Percentiles rank a stretch among this genome's conserved stretches.
Evolutionary conservation across 345 rosid species (phyloP).

Genomic region (Cardiospermum halicacabum): DNA sequence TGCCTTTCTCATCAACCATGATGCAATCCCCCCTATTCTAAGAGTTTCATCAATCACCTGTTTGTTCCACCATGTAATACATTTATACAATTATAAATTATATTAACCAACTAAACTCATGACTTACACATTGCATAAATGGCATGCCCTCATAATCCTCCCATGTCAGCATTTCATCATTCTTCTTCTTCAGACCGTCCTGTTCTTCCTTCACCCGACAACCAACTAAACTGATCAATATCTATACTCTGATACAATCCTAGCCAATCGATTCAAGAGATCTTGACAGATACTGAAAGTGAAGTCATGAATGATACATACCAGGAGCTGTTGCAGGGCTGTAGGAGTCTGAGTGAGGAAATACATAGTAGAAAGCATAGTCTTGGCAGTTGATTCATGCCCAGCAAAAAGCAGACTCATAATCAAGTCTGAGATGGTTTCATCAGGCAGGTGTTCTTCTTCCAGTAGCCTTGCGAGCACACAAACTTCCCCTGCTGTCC

Average conservation of each 20-base stretch:
- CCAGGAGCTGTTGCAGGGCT: slow-evolving; percentile 55
- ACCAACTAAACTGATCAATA: no score
- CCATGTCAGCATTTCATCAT: slow-evolving; percentile 58
- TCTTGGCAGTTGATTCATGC: slow-evolving; percentile 81
- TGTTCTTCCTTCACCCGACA: no score
- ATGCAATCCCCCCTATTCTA: slow-evolving; percentile 81
- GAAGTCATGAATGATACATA: no score
- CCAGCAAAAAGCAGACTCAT: slow-evolving; percentile 87
- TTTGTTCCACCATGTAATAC: no score
- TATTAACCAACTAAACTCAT: no score
- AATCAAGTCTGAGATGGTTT: slow-evolving; percentile 69
- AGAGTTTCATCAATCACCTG: slow-evolving; percentile 90
- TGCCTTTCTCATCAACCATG: slow-evolving; percentile 88
- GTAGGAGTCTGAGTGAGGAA: slow-evolving; percentile 66
- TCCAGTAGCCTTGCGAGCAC: slow-evolving; percentile 61
- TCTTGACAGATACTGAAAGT: no score
- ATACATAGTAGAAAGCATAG: slow-evolving; percentile 75
- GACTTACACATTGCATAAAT: slow-evolving; percentile 88
- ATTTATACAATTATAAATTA: no score
- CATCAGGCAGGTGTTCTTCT: slow-evolving; percentile 65
- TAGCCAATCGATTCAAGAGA: no score
- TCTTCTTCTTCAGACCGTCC: slow-evolving; percentile 24
- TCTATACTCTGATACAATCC: no score
- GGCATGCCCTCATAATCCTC: slow-evolving; percentile 74
- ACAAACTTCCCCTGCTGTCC: slow-evolving; percentile 34